A percentile compares a stretch with the other conserved stretches of the same genome.
These are phyloP conservation scores for Sarocladium strictum DNA, from an alignment of 2,329 filamentous ascomycete species.

Conservation along the genomic window DNA sequence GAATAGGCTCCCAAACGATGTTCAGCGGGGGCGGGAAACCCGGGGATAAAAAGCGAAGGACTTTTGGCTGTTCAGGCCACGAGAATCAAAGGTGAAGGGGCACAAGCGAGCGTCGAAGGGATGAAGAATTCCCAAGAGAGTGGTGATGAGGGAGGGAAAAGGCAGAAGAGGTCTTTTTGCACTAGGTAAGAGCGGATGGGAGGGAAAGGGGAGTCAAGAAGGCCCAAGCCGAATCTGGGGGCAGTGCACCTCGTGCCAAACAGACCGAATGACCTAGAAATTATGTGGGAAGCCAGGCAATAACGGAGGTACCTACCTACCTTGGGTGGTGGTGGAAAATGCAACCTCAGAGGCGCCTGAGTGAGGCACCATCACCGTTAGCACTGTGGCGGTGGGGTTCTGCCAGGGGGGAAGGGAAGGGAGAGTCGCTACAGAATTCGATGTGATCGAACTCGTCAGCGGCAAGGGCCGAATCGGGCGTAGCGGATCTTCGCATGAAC, in stretches of 20 bases:
- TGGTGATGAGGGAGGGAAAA: neutral
- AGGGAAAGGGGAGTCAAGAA: neutral
- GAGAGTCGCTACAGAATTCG: neutral
- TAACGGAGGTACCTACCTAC: too few species aligned
- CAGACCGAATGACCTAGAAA: neutral
- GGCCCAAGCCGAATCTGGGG: neutral
- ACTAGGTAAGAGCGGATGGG: too few species aligned
- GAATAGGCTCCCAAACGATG: too few species aligned
- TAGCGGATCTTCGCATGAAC: conserved; percentile 3
- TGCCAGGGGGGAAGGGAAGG: neutral
- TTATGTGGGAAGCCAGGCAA: neutral
- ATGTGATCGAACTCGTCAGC: neutral
- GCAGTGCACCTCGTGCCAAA: neutral
- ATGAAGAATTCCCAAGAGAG: neutral
- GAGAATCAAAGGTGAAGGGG: neutral
- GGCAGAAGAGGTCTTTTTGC: neutral
- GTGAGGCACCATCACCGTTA: neutral
- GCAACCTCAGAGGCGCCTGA: neutral
- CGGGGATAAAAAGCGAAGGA: neutral
- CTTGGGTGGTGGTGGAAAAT: neutral
- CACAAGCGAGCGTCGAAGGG: conserved; percentile 8
- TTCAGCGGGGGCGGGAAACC: too few species aligned
- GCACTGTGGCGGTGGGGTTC: neutral
- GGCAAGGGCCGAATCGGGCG: neutral
- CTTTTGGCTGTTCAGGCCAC: neutral